Evolutionary conservation across 2,329 filamentous ascomycete species (phyloP).

Genomic region (Trichoderma oligosporum): DNA sequence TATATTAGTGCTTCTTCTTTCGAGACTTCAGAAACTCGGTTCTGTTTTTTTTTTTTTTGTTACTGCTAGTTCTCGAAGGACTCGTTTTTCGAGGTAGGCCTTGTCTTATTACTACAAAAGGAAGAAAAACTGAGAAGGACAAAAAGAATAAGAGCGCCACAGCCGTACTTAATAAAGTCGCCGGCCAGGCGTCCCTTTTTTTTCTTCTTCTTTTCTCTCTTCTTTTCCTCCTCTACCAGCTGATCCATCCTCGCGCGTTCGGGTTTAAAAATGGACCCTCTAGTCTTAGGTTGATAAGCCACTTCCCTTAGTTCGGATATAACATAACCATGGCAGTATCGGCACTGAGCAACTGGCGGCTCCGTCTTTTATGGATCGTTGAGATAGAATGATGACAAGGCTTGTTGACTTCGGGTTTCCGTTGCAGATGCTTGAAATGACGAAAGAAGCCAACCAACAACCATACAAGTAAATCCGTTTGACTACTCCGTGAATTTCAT

Average conservation of each 20-base stretch:
- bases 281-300: background rate
- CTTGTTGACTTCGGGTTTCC: background rate
- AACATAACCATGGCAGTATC: conserved; percentile 2
- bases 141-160: background rate
- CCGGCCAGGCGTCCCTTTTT: background rate
- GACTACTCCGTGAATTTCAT: too few species aligned
- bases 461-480: too few species aligned
- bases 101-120: background rate
- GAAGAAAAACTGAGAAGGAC: background rate
- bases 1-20: background rate
- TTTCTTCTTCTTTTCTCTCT: background rate
- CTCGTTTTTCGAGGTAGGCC: background rate
- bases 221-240: background rate
- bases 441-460: background rate
- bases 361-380: background rate
- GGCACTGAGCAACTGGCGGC: background rate
- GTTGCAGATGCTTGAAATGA: background rate
- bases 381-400: background rate
- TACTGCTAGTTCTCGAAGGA: background rate
- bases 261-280: conserved; percentile 11
- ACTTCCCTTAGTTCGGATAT: conserved; percentile 1
- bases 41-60: background rate
- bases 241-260: conserved; percentile 14
- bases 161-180: conserved; percentile 4
- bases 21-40: too few species aligned